Conservation (phyloP, 2,329 filamentous ascomycete species). For the Catunica adiposa region DNA sequence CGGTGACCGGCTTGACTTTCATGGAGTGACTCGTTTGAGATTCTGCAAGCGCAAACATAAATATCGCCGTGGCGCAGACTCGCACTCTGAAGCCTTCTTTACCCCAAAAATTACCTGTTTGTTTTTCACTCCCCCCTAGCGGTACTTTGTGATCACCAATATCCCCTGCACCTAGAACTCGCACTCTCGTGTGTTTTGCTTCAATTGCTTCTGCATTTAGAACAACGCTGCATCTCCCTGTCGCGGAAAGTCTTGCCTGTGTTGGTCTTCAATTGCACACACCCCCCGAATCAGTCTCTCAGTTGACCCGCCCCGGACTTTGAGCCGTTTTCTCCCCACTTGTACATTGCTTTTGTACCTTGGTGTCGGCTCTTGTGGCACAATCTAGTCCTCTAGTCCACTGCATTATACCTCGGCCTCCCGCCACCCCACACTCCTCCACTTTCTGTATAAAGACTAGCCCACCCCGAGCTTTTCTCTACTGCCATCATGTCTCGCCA, state of each 20-base stretch:
- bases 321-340: background rate
- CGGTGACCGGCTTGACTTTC: background rate
- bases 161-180: background rate
- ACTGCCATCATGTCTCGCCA: conserved; percentile 10
- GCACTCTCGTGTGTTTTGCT: background rate
- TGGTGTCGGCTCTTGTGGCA: background rate
- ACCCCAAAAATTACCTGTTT: background rate
- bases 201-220: conserved; percentile 1
- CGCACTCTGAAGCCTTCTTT: background rate
- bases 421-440: background rate
- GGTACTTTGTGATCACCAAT: background rate
- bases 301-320: background rate
- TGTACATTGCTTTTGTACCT: background rate
- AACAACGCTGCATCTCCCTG: background rate
- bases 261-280: background rate
- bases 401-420: background rate
- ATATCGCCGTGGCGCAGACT: conserved; percentile 3
- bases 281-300: background rate
- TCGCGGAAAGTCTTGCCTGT: background rate
- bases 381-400: conserved; percentile 4
- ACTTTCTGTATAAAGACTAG: conserved; percentile 12
- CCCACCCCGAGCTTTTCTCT: background rate
- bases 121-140: background rate
- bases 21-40: conserved; percentile 1
- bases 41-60: conserved; percentile 9